A percentile compares a stretch with the other conserved stretches of the same genome.
These are phyloP conservation scores for Biancaea sappan DNA, from an alignment of 306 rosid genomes.

Conservation along the genomic window DNA sequence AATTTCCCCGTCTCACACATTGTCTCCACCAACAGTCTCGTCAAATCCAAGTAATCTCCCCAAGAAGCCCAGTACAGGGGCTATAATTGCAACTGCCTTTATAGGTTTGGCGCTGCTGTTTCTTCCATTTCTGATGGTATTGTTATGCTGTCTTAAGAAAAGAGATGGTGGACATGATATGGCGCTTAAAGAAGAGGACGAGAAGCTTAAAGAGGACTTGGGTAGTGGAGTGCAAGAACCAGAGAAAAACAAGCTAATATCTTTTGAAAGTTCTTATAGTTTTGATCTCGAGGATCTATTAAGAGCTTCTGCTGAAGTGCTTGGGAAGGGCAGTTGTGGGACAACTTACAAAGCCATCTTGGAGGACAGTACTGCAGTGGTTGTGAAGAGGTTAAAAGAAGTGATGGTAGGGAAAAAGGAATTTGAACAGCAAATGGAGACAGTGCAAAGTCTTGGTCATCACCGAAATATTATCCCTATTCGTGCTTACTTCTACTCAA, in stretches of 20 bases:
- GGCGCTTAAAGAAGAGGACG: conserved; percentile 47
- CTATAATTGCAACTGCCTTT: conserved; percentile 54
- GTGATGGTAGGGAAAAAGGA: conserved; percentile 64
- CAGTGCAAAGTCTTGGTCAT: conserved; percentile 54
- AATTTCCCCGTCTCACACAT: conserved; percentile 39
- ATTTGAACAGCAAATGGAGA: conserved; percentile 80
- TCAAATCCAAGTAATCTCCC: conserved; percentile 39
- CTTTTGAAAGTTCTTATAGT: conserved; percentile 60
- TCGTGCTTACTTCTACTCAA: conserved; percentile 78
- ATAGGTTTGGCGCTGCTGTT: conserved; percentile 46
- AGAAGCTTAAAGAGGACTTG: conserved; percentile 60
- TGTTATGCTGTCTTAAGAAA: conserved; percentile 59
- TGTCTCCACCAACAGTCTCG: conserved; percentile 38
- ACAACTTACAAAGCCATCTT: conserved; percentile 80
- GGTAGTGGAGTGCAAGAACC: conserved; percentile 85
- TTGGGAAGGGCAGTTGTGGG: conserved; percentile 84
- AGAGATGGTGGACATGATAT: conserved; percentile 38
- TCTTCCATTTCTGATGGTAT: conserved; percentile 41
- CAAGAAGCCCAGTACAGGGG: conserved; percentile 48
- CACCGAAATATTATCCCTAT: conserved; percentile 67
- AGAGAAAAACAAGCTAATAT: conserved; percentile 68
- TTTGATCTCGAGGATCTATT: conserved; percentile 83
- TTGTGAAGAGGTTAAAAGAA: conserved; percentile 76
- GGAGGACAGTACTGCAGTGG: conserved; percentile 75
- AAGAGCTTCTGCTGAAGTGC: conserved; percentile 85